Evolutionary conservation across 805 yeast genomes (phyloP).

Genomic region (Zygoascus tannicola): DNA sequence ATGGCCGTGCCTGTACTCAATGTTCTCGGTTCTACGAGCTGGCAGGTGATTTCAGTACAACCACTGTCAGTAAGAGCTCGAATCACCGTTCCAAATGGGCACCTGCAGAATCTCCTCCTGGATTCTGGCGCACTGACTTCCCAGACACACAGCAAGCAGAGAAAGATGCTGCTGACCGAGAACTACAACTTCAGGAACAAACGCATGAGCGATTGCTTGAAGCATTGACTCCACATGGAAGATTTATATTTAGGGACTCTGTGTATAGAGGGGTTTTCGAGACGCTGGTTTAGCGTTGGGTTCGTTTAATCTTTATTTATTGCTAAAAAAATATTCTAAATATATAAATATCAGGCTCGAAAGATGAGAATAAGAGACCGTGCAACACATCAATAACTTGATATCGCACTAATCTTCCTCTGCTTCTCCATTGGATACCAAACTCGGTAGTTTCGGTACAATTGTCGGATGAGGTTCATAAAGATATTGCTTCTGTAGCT

Average conservation of each 20-base stretch:
- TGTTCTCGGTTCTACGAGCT: conserved; percentile 28
- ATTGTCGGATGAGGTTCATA: background rate
- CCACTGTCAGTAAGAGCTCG: conserved; percentile 12
- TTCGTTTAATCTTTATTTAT: background rate
- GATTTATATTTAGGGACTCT: conserved; percentile 37
- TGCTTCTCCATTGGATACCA: background rate
- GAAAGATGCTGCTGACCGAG: conserved; percentile 30
- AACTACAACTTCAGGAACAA: conserved; percentile 29
- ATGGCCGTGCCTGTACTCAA: conserved; percentile 29
- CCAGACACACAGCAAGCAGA: conserved; percentile 45
- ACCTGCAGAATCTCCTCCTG: conserved; percentile 44
- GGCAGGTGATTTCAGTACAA: conserved; percentile 21
- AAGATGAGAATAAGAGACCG: background rate
- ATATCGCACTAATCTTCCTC: background rate
- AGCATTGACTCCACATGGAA: conserved; percentile 33
- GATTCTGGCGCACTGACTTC: conserved; percentile 50
- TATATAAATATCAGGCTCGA: background rate
- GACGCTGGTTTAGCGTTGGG: background rate
- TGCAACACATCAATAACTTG: background rate
- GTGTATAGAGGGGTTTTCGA: background rate
- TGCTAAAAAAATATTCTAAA: background rate
- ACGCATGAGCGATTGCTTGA: conserved; percentile 38
- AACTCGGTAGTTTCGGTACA: background rate
- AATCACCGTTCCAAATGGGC: conserved; percentile 25
- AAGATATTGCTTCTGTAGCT: background rate